Evolutionary conservation across 768 basidiomycete species (phyloP).

Genomic region (Strobilomyces dryophilus): DNA sequence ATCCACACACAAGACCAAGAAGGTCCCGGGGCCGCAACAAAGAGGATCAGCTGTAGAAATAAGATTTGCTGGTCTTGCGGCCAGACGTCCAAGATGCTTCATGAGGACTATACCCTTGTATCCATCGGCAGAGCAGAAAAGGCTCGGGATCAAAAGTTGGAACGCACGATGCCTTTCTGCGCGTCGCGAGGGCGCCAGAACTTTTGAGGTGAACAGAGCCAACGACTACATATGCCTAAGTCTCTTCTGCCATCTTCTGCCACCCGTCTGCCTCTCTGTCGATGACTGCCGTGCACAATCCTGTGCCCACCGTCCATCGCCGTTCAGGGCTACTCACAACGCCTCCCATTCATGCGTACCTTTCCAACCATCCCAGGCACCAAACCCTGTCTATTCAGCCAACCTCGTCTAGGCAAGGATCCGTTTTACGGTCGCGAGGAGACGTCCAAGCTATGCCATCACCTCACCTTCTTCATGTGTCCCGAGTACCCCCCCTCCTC

Average conservation of each 20-base stretch:
- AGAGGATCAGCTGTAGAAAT: neutral
- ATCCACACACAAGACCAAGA: too few species aligned
- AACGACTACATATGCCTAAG: too few species aligned
- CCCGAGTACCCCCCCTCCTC: conserved; percentile 67
- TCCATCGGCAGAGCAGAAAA: too few species aligned
- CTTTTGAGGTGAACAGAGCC: too few species aligned
- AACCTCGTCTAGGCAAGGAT: conserved; percentile 18
- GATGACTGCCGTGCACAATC: conserved; percentile 34
- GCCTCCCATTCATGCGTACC: conserved; percentile 25
- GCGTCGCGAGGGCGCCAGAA: too few species aligned
- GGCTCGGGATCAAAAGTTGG: too few species aligned
- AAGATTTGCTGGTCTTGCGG: neutral
- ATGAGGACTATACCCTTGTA: neutral
- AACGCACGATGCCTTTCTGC: too few species aligned
- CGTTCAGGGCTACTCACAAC: conserved; percentile 14
- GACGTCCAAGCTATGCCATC: conserved; percentile 61
- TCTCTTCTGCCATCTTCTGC: too few species aligned
- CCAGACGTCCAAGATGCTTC: neutral
- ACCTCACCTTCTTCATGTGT: conserved; percentile 86
- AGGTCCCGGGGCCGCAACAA: too few species aligned
- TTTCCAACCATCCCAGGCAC: conserved; percentile 24
- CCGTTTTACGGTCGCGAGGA: conserved; percentile 61
- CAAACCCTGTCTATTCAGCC: conserved; percentile 32
- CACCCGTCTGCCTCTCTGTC: conserved; percentile 9
- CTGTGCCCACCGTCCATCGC: conserved; percentile 24